These are phyloP conservation scores for Penicillium sp. DNA, from an alignment of 2,329 filamentous ascomycete genomes.

Conservation along the genomic window DNA sequence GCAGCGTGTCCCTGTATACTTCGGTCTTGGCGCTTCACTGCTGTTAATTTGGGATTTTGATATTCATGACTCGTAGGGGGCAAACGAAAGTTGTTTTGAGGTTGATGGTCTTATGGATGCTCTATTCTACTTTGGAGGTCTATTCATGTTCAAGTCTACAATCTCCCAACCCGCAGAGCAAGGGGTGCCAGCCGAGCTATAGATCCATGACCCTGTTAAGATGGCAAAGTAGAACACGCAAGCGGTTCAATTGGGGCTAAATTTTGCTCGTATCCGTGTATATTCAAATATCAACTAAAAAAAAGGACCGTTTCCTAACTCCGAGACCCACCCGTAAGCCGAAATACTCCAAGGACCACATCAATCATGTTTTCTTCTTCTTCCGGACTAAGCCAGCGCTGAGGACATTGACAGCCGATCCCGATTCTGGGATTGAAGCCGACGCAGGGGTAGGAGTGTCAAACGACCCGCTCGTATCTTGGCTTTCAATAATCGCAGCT, in stretches of 20 bases:
- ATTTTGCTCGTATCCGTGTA: background rate
- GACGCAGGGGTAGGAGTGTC: slow-evolving; percentile 7
- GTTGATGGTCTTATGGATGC: no score
- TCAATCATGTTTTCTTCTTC: slow-evolving; percentile 41
- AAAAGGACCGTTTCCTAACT: background rate
- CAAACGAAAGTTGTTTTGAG: no score
- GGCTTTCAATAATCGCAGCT: slow-evolving; percentile 7
- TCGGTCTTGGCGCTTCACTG: background rate
- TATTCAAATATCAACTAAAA: background rate
- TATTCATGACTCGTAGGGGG: no score
- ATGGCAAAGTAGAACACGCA: background rate
- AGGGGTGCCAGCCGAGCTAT: no score
- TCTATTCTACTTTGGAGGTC: no score
- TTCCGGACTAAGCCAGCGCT: slow-evolving; percentile 40
- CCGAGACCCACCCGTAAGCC: slow-evolving; percentile 1
- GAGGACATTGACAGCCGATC: slow-evolving; percentile 39
- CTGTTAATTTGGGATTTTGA: background rate
- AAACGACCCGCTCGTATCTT: background rate
- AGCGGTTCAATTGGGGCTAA: background rate
- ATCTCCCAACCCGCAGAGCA: no score
- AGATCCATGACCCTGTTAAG: no score
- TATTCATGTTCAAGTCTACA: no score
- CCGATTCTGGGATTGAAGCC: background rate
- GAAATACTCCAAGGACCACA: background rate
- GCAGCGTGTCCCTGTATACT: background rate